A percentile compares a stretch with the other conserved stretches of the same genome.
phyloP scores from a whole-genome alignment of 176 grass and related monocot genomes.

The Phoenix roebelenii region DNA sequence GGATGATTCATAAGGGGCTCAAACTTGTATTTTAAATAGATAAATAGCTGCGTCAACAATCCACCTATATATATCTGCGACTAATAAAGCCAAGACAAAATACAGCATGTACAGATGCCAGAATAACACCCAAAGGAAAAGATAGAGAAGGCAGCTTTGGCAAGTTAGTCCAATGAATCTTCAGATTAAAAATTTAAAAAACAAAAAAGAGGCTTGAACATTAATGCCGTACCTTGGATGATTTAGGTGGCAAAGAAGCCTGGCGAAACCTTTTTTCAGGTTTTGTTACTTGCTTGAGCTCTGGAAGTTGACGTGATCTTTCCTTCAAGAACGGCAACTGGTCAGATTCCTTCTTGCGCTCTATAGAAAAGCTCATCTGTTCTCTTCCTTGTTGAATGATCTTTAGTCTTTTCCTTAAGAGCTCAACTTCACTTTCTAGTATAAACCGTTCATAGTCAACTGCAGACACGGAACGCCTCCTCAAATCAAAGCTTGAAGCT shows the following conservation, averaged over 20 bases:
- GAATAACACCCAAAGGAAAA: no score
- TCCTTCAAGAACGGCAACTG: constrained; percentile 64
- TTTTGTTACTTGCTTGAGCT: constrained; percentile 55
- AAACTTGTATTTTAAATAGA: no score
- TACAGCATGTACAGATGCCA: no score
- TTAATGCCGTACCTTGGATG: constrained; percentile 5
- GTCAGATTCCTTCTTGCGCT: constrained; percentile 35
- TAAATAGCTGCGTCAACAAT: no score
- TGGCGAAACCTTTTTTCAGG: constrained; percentile 22
- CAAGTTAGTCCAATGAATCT: no score
- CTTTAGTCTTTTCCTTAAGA: constrained; percentile 58
- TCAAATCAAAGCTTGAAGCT: constrained; percentile 23
- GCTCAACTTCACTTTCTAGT: constrained; percentile 56
- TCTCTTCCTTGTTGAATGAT: constrained; percentile 65
- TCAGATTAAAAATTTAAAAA: no score
- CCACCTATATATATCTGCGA: no score
- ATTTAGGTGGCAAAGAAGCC: constrained; percentile 12
- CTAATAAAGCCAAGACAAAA: no score
- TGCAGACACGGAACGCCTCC: constrained; percentile 29
- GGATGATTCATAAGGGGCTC: no score
- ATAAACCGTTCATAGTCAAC: constrained; percentile 27
- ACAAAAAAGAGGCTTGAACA: no score
- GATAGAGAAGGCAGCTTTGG: no score
- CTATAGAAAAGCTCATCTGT: constrained; percentile 41
- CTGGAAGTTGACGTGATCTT: constrained; percentile 66